These are phyloP conservation scores for Curvularia sp. DNA, from an alignment of 2,329 filamentous ascomycete genomes.

Conservation along the genomic window DNA sequence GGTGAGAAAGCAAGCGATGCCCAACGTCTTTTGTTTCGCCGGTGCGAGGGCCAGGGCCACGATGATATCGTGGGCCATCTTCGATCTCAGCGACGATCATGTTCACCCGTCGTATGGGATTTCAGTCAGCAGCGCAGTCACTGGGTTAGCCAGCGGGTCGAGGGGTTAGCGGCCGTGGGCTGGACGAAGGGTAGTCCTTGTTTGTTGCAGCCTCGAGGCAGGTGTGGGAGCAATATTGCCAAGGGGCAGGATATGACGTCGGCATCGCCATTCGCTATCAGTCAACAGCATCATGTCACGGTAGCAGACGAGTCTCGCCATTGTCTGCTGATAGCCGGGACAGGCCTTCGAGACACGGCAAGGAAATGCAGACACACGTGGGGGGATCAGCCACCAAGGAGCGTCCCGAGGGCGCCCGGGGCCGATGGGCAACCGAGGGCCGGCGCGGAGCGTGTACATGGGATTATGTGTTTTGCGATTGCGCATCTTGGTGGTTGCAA, in stretches of 20 bases:
- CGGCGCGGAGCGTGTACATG: background rate
- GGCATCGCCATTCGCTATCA: background rate
- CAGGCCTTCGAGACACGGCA: constrained; percentile 15
- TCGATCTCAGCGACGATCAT: constrained; percentile 7
- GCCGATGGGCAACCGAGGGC: constrained; percentile 9
- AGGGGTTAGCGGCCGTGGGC: constrained; percentile 20
- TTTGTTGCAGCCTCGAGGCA: constrained; percentile 19
- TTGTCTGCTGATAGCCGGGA: constrained; percentile 28
- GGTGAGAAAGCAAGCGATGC: background rate
- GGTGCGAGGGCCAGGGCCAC: too few species aligned
- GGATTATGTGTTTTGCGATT: background rate
- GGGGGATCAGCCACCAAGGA: constrained; percentile 29
- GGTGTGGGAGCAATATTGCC: constrained; percentile 1
- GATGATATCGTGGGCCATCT: background rate
- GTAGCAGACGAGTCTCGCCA: constrained; percentile 16
- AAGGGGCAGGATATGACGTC: constrained; percentile 24
- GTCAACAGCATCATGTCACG: background rate
- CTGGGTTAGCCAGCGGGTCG: constrained; percentile 11
- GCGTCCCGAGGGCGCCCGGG: constrained; percentile 24
- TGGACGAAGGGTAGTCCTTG: constrained; percentile 27
- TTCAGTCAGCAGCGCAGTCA: background rate
- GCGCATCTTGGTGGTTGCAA: background rate
- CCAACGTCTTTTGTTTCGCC: constrained; percentile 1
- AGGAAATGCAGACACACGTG: constrained; percentile 24
- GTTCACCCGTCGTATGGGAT: constrained; percentile 13